Base-by-base conservation (phyloP, 352 stramenopile genomes). In the Blastocystis sp. region DNA sequence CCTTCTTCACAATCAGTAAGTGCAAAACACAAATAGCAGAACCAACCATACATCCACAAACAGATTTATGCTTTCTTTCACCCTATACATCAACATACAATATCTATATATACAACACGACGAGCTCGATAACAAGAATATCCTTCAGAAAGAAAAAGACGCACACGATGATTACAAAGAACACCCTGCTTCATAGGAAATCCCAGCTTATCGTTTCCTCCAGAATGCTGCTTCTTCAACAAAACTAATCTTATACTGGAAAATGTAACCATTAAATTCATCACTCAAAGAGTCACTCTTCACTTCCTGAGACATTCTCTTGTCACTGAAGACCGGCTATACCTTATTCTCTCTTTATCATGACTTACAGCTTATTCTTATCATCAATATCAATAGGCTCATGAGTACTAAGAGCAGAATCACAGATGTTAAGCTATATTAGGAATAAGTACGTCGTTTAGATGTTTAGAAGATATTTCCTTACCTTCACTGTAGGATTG, bases 131-230 rank as follows among this genome's bases (percentile, higher is more conserved):
- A 99, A 93, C 96, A 98, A 92, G 97, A 96, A 92, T 98, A 95
- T 91, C 96, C 97, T 93, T 98, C 98, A 84, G 94, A 93, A 44
- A 98, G 94, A n/a, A 99, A 93, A 60, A 99, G 95, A 91, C 96
- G 95, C 48, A 98, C 97, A 93, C 97, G 96, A 92, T 96, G 95
- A 93, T 98, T 98, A 76, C 95, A 97, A 87, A 99, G 93, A 87
- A 99, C 96, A 94, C 97, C 97, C 94, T 99, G 97, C 95, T 98
- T 98, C 97, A 99, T 99, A 90, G 97, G 97, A 94, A 99, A 99
- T 89, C 97, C 97, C 94, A 99, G 97, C 95, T 99, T 99, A 94
- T 99, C 97, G 93, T 99, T 99, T 93, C 97, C 97, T 91, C 97
- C 97, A 81, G 95, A 91, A 99, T 98, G 91, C 56, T 62, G 15